phyloP scores from a whole-genome alignment of 2,329 filamentous ascomycete species.

The Nannizziopsis barbatae region DNA sequence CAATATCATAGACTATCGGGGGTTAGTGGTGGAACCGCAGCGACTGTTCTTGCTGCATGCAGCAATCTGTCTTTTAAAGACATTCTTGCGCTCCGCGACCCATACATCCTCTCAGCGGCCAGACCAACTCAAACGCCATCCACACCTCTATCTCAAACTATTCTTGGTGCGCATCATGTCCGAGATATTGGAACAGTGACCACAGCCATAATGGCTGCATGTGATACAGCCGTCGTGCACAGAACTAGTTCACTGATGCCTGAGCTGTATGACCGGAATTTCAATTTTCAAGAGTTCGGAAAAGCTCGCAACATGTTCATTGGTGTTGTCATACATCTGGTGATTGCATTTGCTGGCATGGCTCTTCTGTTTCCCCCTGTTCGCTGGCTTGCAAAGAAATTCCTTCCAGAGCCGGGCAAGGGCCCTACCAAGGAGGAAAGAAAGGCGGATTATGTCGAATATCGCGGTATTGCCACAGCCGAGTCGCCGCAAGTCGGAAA shows the following conservation, averaged over 20 bases:
- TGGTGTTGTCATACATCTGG: conserved; percentile 41
- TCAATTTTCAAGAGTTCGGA: conserved; percentile 48
- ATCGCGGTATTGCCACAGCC: conserved; percentile 36
- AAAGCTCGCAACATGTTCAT: conserved; percentile 40
- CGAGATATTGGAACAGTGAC: conserved; percentile 50
- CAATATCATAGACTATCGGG: conserved; percentile 21
- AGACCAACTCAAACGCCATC: conserved; percentile 23
- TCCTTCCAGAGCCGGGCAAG: conserved; percentile 42
- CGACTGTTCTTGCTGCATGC: conserved; percentile 52
- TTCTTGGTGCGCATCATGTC: conserved; percentile 44
- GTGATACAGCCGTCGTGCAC: conserved; percentile 48
- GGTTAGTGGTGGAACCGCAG: conserved; percentile 51
- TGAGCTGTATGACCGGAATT: conserved; percentile 47
- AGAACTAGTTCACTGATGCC: conserved; percentile 49
- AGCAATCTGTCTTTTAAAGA: conserved; percentile 37
- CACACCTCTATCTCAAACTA: conserved; percentile 18
- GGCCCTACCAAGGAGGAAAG: conserved; percentile 39
- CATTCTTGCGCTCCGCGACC: conserved; percentile 38
- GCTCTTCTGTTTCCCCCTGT: conserved; percentile 43
- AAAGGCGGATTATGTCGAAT: conserved; percentile 31
- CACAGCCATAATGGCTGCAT: conserved; percentile 41
- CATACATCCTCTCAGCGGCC: conserved; percentile 37
- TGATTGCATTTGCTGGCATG: conserved; percentile 36
- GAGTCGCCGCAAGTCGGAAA: conserved; percentile 19
- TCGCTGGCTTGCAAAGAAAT: conserved; percentile 39